phyloP scores from a whole-genome alignment of 257 asterid species.

The Lantana camara region DNA sequence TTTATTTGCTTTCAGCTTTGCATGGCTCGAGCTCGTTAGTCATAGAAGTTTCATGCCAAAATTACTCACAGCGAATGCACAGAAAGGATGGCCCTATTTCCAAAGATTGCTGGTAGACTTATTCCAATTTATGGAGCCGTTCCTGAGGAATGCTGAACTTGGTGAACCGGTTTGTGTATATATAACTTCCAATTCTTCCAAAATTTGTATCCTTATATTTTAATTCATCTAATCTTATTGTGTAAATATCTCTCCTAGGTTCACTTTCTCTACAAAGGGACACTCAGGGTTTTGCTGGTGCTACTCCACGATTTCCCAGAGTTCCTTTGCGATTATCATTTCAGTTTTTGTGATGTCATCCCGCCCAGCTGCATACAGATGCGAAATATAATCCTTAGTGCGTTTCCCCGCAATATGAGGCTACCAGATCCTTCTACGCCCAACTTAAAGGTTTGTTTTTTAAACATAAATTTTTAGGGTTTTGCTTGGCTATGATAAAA shows the following conservation, averaged over 20 bases:
- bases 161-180: constrained; percentile 76
- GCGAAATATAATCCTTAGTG: constrained; percentile 94
- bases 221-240: constrained; percentile 11
- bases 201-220: background rate
- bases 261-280: constrained; percentile 88
- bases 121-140: constrained; percentile 97
- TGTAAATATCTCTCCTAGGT: constrained; percentile 48
- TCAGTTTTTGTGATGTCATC: constrained; percentile 98
- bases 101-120: constrained; percentile 87
- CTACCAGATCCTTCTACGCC: constrained; percentile 98
- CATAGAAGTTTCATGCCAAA: constrained; percentile 99
- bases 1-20: constrained; percentile 68
- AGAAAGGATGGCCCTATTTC: constrained; percentile 95
- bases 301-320: constrained; percentile 98
- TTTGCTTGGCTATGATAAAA: constrained; percentile 6
- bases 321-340: constrained; percentile 97
- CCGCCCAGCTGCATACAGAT: constrained; percentile 98
- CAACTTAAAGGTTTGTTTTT: constrained; percentile 66
- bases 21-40: constrained; percentile 97
- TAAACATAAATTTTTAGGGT: background rate
- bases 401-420: constrained; percentile 99
- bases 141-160: constrained; percentile 88
- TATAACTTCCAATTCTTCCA: constrained; percentile 4
- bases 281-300: constrained; percentile 91
- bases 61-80: constrained; percentile 79